Evolutionary conservation across 225 moss, liverwort and hornwort species (phyloP).

Genomic region (Marchantia paleacea): DNA sequence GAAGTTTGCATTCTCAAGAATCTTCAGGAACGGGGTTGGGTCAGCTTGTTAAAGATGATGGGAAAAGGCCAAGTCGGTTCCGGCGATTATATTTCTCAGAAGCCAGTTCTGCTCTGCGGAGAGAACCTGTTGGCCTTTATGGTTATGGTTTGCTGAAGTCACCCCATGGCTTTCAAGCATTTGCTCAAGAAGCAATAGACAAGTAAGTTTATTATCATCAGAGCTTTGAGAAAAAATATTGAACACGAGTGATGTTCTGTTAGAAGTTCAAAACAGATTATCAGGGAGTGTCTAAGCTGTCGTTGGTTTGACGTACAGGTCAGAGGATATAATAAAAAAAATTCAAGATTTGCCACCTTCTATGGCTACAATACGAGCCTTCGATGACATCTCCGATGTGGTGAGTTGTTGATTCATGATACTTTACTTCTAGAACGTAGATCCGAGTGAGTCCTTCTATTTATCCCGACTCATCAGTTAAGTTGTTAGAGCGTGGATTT

Average conservation of each 20-base stretch:
- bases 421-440: background rate
- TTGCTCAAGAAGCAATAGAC: constrained; percentile 51
- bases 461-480: constrained; percentile 4
- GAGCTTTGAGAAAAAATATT: background rate
- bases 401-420: constrained; percentile 34
- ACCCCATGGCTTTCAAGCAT: constrained; percentile 46
- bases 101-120: constrained; percentile 25
- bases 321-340: constrained; percentile 71
- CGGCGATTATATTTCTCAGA: constrained; percentile 19
- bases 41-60: constrained; percentile 9
- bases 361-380: constrained; percentile 85
- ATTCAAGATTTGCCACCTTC: constrained; percentile 81
- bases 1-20: background rate
- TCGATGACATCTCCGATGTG: constrained; percentile 97
- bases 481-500: constrained; percentile 4
- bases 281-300: background rate
- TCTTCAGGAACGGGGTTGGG: constrained; percentile 6
- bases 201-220: constrained; percentile 27
- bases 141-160: constrained; percentile 46
- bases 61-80: constrained; percentile 8
- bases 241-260: background rate
- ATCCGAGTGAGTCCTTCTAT: constrained; percentile 14
- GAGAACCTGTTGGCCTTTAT: constrained; percentile 47
- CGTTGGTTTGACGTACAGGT: constrained; percentile 42
- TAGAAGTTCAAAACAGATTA: background rate